Base-by-base conservation (phyloP, 768 basidiomycete genomes). In the Boletus tomentosulus region DNA sequence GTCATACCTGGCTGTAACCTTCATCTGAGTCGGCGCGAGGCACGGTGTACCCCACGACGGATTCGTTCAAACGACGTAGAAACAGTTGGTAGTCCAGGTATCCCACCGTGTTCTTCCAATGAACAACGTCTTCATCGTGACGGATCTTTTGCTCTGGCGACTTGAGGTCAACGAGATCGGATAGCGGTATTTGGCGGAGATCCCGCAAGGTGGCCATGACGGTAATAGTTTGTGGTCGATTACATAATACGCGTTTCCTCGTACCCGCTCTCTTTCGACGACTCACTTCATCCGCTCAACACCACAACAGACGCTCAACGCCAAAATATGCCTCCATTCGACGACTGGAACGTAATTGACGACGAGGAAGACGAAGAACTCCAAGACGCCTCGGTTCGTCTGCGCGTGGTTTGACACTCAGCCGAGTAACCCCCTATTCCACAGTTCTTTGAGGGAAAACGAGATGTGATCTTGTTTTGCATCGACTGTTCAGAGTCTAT, bases 401-500 rank as follows among this genome's bases (percentile, higher is more conserved):
- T 33, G 15, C 11, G 6, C 5, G 3, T 35, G 53, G 72, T 69
- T 37, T 34, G 22, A 34, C 30, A 6, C 12, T 39, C 34, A 42
- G 43, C 25, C 9, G 11, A 56, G 44, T 51, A 57, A 55, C 57
- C 54, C 19, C 56, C 62, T 60, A 57, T 64, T 25, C 33, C 27
- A 13, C 53, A 89, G 88, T 77, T 77, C 54, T 80, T 82, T 57
- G 89, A 91, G 57, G 82, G 83, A 48, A 85, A 86, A 59, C 81
- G 82, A 56, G 93, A 98, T 62, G 89, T 93, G 31, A 87, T 96
- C 44, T 72, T 98, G n/a, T 97, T 98, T 73, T 90, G 89, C 68
- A 92, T 99, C 54, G 95, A 99, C 70, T 92, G 91, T 57, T 96
- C 95, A 0, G 76, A 81, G 50, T 90, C 92, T 11, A 98, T 98